These are phyloP conservation scores for Ensete glaucum DNA, from an alignment of 176 grass and related monocot genomes.

Conservation along the genomic window DNA sequence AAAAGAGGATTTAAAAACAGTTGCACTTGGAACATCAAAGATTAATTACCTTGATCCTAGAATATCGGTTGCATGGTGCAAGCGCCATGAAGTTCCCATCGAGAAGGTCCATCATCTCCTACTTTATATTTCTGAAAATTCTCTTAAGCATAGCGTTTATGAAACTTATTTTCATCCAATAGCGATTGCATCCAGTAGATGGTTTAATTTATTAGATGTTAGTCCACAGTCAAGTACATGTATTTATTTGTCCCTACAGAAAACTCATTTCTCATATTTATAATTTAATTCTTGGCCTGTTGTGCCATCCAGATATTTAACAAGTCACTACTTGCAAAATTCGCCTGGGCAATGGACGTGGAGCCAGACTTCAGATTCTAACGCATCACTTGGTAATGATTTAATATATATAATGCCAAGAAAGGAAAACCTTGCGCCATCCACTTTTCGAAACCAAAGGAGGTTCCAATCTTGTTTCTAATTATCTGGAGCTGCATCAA, in stretches of 20 bases:
- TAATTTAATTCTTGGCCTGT: not conserved
- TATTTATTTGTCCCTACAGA: not conserved
- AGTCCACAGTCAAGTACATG: too few relatives aligned
- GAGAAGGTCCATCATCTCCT: conserved; percentile 62
- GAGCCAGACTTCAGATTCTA: conserved; percentile 89
- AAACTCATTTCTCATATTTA: not conserved
- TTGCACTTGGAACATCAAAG: conserved; percentile 92
- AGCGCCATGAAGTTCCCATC: conserved; percentile 94
- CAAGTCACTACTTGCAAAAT: conserved; percentile 87
- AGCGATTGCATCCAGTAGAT: not conserved
- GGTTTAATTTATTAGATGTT: too few relatives aligned
- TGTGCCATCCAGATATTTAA: conserved; percentile 72
- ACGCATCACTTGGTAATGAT: conserved; percentile 4
- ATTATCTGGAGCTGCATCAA: not conserved
- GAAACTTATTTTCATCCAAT: not conserved
- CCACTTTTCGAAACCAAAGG: not conserved
- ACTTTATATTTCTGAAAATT: not conserved
- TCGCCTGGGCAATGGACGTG: conserved; percentile 80
- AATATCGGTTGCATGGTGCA: conserved; percentile 96
- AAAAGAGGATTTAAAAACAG: conserved; percentile 90
- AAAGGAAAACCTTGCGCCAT: not conserved
- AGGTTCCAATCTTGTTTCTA: not conserved
- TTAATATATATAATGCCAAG: not conserved
- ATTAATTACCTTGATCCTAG: conserved; percentile 98
- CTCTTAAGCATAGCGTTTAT: too few relatives aligned